Evolutionary conservation across 257 asterid genomes (phyloP).

Genomic region (Lycium ferocissimum): DNA sequence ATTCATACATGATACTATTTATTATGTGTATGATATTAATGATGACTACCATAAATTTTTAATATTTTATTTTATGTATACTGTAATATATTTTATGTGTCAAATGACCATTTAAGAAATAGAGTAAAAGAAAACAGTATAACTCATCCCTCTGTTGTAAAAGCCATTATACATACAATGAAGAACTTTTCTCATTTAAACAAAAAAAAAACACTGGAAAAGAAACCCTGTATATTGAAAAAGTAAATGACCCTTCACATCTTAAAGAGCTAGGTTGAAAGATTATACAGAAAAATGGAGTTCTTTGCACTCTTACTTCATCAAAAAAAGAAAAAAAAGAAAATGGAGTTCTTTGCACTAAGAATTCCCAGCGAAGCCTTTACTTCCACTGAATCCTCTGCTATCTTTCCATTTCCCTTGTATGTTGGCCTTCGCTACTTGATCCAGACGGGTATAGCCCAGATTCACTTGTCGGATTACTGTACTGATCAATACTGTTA

Average conservation of each 20-base stretch:
- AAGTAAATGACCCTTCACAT: constrained; percentile 8
- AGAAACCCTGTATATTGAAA: not conserved
- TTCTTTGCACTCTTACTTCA: not conserved
- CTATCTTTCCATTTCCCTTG: constrained; percentile 68
- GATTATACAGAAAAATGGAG: constrained; percentile 29
- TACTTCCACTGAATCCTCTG: constrained; percentile 44
- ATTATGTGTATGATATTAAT: no score
- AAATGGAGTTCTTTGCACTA: constrained; percentile 4
- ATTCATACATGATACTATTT: no score
- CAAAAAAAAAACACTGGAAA: not conserved
- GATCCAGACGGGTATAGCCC: constrained; percentile 81
- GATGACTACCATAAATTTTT: no score
- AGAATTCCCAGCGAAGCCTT: constrained; percentile 11
- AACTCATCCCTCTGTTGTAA: constrained; percentile 14
- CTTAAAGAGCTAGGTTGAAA: constrained; percentile 28
- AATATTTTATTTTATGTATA: no score
- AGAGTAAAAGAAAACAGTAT: no score
- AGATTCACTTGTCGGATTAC: constrained; percentile 84
- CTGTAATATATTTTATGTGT: no score
- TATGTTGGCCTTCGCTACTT: constrained; percentile 77
- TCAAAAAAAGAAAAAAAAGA: no score
- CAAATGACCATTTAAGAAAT: no score
- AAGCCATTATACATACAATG: constrained; percentile 20
- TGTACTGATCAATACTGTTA: constrained; percentile 63
- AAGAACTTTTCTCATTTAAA: constrained; percentile 20